phyloP scores from a whole-genome alignment of 2,329 filamentous ascomycete genomes.

The Leptographium procerum region DNA sequence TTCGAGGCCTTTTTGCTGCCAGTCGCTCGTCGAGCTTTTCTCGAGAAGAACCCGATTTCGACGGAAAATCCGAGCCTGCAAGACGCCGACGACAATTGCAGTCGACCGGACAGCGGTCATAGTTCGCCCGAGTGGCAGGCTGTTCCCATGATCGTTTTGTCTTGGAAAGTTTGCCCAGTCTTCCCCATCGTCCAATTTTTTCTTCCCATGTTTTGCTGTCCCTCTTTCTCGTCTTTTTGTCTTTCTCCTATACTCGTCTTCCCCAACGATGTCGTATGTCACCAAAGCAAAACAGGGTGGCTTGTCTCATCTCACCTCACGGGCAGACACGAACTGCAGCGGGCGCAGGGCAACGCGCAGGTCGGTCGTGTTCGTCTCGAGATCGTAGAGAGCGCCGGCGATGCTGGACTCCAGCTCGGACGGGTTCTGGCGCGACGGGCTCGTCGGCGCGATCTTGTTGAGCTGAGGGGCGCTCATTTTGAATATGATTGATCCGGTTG shows the following conservation, averaged over 20 bases:
- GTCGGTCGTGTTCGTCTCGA: constrained; percentile 98
- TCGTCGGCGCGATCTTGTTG: constrained; percentile 98
- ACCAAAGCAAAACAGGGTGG: constrained; percentile 6
- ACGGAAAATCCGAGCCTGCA: too few relatives aligned
- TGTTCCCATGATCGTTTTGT: too few relatives aligned
- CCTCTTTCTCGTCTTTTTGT: not conserved
- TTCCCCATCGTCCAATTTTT: not conserved
- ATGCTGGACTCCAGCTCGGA: constrained; percentile 97
- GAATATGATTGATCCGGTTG: constrained; percentile 3
- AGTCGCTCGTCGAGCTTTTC: not conserved
- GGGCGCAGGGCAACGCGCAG: constrained; percentile 92
- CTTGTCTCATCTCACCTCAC: constrained; percentile 71
- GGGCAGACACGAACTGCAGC: constrained; percentile 97
- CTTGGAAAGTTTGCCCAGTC: too few relatives aligned
- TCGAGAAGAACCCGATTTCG: not conserved
- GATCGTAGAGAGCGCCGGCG: constrained; percentile 93
- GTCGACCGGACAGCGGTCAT: not conserved
- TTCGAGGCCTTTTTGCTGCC: not conserved
- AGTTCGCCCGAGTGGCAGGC: too few relatives aligned
- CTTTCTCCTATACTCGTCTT: not conserved
- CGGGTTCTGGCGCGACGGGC: constrained; percentile 88
- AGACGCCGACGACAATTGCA: too few relatives aligned
- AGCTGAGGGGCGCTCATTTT: constrained; percentile 54
- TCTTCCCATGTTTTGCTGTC: not conserved
- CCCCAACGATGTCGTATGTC: not conserved